Evolutionary conservation across 768 basidiomycete genomes (phyloP).

Genomic region (Scleroderma citrinum): DNA sequence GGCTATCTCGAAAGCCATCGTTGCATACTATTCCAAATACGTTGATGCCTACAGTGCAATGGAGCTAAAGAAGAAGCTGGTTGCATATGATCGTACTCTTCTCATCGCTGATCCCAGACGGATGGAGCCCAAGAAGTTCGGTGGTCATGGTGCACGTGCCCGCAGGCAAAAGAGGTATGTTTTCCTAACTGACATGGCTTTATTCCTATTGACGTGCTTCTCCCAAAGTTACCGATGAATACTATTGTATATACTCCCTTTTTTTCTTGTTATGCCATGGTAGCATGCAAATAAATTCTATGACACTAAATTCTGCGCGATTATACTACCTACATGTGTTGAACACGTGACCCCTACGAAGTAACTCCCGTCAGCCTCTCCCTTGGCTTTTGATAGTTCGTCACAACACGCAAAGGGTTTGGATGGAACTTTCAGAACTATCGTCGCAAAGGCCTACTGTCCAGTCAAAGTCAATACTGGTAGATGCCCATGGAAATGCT

Average conservation of each 20-base stretch:
- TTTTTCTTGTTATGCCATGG: conserved; percentile 33
- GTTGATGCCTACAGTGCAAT: conserved; percentile 95
- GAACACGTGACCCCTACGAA: no score
- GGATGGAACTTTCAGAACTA: conserved; percentile 19
- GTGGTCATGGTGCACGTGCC: conserved; percentile 96
- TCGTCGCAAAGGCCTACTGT: conserved; percentile 8
- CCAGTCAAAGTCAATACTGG: conserved; percentile 30
- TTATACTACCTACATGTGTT: neutral
- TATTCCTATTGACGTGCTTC: conserved; percentile 9
- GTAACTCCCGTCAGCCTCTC: no score
- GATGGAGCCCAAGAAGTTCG: conserved; percentile 99
- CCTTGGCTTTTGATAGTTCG: no score
- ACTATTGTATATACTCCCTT: conserved; percentile 29
- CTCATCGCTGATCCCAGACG: conserved; percentile 93
- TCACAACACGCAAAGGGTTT: neutral
- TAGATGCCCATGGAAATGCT: conserved; percentile 34
- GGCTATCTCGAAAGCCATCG: conserved; percentile 95
- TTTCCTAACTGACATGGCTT: neutral
- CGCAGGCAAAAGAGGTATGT: conserved; percentile 92
- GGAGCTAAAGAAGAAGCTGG: conserved; percentile 96
- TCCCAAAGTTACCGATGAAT: conserved; percentile 61
- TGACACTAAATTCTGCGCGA: conserved; percentile 11
- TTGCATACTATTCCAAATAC: conserved; percentile 99
- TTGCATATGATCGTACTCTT: conserved; percentile 89
- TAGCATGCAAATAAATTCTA: conserved; percentile 26